Evolutionary conservation across 768 basidiomycete genomes (phyloP), one percentile per base, ranked within the genome.

Genomic region (Rhizopogon vesiculosus): DNA sequence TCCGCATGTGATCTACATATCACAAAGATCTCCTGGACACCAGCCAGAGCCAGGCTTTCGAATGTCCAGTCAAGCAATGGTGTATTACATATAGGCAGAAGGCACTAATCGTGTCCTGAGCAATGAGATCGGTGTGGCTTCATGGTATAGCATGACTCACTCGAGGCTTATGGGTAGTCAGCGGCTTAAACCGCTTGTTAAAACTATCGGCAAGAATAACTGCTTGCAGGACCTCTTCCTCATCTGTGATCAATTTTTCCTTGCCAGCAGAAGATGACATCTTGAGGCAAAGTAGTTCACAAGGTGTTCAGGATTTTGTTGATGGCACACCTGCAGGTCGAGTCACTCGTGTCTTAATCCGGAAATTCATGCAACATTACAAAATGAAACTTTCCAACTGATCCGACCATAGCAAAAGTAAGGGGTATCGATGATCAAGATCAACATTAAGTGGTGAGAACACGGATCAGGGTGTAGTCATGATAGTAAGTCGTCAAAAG

Each of bases 201-300:
- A 95, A 97, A 61, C 92, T 94, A 69, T 99, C 96, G 10, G 96
- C 93, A 42, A 99, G 86, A 43, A 99, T 85, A 54, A 98, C 90
- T 16, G 96, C 96, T 66, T 98, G 95, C 0, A 98, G 76, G 18
- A 91, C 84, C 50, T 97, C 89, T 52, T 94, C 91, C 49, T 93
- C 87, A 13, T 85, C 84, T 50, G 78, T 80, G 39, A 83, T 74
- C 13, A 84, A 69, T 57, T 85, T 85, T 61, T 89, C 87, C 63
- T 87, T 88, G 42, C 76, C 76, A 35, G 65, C 66, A 7, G 77
- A 62, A 45, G 75, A 71, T 6, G 48, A 83, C 79, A 90, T 93
- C 92, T 57, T 46, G 39, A 53, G 58, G 50, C 29, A 28, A 39
- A 58, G 53, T 35, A 41, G 25, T 25, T 4, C 3, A 59, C 51